Evolutionary conservation across 2,329 filamentous ascomycete genomes (phyloP).

Genomic region (Ophiostoma sp.): DNA sequence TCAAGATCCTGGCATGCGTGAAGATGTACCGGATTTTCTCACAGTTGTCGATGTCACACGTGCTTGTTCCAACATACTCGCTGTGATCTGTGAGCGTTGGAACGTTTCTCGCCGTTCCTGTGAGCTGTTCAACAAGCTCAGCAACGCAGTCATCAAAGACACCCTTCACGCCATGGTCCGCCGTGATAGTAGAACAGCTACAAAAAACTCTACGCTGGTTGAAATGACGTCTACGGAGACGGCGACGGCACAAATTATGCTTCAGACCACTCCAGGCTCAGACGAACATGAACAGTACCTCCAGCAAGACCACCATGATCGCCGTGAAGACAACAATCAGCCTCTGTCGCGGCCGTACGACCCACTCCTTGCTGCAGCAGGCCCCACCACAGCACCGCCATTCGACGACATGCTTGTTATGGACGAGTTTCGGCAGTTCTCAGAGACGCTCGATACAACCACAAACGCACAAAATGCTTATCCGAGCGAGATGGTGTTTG

Average conservation of each 20-base stretch:
- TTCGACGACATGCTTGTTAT: not conserved
- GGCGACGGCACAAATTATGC: not conserved
- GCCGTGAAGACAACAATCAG: not conserved
- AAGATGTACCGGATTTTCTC: not conserved
- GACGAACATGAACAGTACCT: not conserved
- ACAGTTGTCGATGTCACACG: conserved; percentile 6
- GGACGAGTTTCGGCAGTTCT: not conserved
- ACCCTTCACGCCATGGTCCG: not conserved
- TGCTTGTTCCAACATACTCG: conserved; percentile 7
- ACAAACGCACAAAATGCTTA: not conserved
- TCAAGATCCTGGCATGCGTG: not conserved
- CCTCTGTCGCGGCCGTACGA: not conserved
- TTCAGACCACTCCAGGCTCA: not conserved
- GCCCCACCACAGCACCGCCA: not conserved
- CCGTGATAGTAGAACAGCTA: not conserved
- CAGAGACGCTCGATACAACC: not conserved
- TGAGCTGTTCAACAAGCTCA: conserved; percentile 14
- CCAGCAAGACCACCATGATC: not conserved
- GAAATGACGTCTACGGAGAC: not conserved
- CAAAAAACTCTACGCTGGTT: not conserved
- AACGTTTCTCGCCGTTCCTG: conserved; percentile 11
- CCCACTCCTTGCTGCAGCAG: not conserved
- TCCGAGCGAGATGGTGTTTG: not conserved
- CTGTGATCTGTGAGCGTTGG: conserved; percentile 16
- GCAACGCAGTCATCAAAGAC: conserved; percentile 16